phyloP scores from a whole-genome alignment of 2,329 filamentous ascomycete species.

The Calonectria multiphialidica region DNA sequence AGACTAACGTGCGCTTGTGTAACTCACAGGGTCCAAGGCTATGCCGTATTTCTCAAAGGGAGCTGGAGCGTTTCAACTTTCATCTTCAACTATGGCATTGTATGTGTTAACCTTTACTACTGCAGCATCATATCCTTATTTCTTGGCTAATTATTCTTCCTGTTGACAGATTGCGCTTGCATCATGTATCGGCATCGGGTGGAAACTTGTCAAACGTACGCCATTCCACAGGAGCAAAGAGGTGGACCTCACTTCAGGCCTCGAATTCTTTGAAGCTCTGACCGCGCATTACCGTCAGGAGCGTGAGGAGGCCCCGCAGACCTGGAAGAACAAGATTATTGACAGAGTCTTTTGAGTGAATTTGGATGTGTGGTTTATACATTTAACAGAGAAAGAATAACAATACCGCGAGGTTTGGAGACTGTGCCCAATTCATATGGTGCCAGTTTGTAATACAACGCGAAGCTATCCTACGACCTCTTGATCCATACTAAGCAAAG shows the following conservation, averaged over 20 bases:
- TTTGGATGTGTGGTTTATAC: too few relatives aligned
- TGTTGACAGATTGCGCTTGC: not conserved
- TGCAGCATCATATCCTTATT: not conserved
- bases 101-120: not conserved
- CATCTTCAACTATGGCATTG: constrained; percentile 1
- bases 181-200: not conserved
- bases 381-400: too few relatives aligned
- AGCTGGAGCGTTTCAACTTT: not conserved
- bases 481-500: not conserved
- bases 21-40: not conserved
- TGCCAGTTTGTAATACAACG: too few relatives aligned
- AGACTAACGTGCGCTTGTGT: too few relatives aligned
- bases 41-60: not conserved
- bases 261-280: not conserved
- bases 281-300: not conserved
- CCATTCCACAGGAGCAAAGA: not conserved
- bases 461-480: too few relatives aligned
- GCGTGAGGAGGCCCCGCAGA: not conserved
- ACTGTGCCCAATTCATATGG: too few relatives aligned
- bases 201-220: not conserved
- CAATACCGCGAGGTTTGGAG: too few relatives aligned
- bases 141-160: not conserved
- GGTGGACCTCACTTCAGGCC: not conserved
- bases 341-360: not conserved
- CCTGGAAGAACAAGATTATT: not conserved